Evolutionary conservation across 169 alveolate species (phyloP), one percentile per base, ranked within the genome.

Genomic region (Plasmodium vivax): DNA sequence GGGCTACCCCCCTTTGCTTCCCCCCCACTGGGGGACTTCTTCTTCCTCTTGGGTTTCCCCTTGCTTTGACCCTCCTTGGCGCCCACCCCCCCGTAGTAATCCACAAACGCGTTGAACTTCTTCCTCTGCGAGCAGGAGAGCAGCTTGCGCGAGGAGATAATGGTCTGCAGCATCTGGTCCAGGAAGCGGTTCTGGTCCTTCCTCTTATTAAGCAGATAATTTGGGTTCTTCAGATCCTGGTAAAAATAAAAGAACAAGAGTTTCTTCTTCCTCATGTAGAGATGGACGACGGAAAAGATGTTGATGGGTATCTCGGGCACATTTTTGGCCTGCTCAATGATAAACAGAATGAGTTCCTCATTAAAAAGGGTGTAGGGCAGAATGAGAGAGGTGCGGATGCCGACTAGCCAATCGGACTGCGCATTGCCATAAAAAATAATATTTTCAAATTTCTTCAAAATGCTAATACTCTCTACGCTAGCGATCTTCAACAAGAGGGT

Each of bases 341-440:
- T 93, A 71, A 71, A 79, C 41, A 54, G 32, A 68, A 96, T 38
- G 47, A 88, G 87, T 47, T 93, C 93, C 7, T 88, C 87, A 68
- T 56, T 73, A 81, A 93, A 81, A 36, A 83, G 47, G 27, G 95
- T 92, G 77, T 94, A 58, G 10, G 97, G 97, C 79, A 96, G 85
- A 12, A 96, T 85, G 34, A 96, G 45, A 30, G 98, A 96, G 16
- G 98, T 96, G 16, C 98, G 82, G 5, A 96, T 96, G 16, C 97
- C 98, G 16, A 96, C 98, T 92, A 96, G 77, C 94, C 93, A 80
- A 82, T 96, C 98, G 5, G 97, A 96, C 36, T 95, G 96, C 2
- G 93, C 84, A 79, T 96, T 96, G 0, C 98, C 98, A 88, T 96
- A 96, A n/a, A 95, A 93, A 9, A 94, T 84, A 2, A 96, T 92